Base-by-base conservation (phyloP, 306 rosid genomes). In the Casuarina glauca region DNA sequence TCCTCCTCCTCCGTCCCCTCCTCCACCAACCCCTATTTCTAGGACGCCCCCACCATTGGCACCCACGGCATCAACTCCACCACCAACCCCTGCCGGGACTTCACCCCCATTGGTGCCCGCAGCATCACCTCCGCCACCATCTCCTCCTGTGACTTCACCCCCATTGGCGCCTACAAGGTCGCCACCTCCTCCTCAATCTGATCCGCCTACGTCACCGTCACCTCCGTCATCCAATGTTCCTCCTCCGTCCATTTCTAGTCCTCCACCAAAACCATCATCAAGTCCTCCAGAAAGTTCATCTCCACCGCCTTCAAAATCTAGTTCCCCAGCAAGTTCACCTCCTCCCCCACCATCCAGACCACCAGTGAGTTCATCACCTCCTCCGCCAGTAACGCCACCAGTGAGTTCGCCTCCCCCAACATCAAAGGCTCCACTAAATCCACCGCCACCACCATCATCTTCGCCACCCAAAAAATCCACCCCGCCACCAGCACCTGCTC, bases 251-350 rank as follows among this genome's bases (percentile, higher is more conserved):
- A 7, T 66, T 4, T 38, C 81, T 2, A 11, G 3, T 4, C 69
- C 92, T 6, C 82, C 86, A 8, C 84, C 89, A 8, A 82, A 85
- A n/a, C 76, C 80, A 51, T 75, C 87, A 0, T 57, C 78, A 39
- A 53, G 17, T 0, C 78, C 86, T 6, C 90, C 86, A 52, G 55
- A 76, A 3, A 16, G 60, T 35, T 79, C 70, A 12, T 82, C 74
- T 71, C 60, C 52, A 41, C 69, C 86, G 0, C 57, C 82, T 35
- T 32, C 78, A 19, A 9, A 15, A 0, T 20, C 88, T 12, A n/a
- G 41, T 3, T 58, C 82, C 0, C 42, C 87, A 19, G 10, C 20
- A 32, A 11, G 69, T 42, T 58, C 80, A 58, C 82, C 78, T 4
- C 79, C 77, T 6, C 78, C 91, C 3, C 83, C 86, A 49, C 73